These are phyloP conservation scores for Backusella tarrabulga DNA, from an alignment of 192 early-diverging fungal species.

Conservation along the genomic window DNA sequence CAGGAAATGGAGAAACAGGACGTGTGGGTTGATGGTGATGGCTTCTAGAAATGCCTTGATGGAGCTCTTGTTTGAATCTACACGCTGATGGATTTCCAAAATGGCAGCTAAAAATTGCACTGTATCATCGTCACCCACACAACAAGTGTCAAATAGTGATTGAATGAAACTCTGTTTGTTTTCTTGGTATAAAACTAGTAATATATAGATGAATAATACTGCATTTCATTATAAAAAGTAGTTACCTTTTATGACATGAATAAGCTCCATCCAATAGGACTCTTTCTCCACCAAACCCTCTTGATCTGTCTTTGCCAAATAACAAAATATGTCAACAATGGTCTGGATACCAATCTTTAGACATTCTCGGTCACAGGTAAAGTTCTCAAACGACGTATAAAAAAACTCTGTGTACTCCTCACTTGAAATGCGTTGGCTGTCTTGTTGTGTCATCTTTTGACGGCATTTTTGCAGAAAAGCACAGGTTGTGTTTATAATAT, in stretches of 20 bases:
- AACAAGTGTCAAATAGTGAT: conserved; percentile 15
- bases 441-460: neutral
- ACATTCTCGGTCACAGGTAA: conserved; percentile 16
- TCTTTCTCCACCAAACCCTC: neutral
- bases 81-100: neutral
- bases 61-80: neutral
- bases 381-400: neutral
- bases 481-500: neutral
- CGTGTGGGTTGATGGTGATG: conserved; percentile 23
- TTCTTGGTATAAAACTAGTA: neutral
- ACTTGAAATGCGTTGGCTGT: neutral
- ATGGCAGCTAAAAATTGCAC: conserved; percentile 14
- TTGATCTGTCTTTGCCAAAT: neutral
- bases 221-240: neutral
- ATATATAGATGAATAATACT: neutral
- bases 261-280: neutral
- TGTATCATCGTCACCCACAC: conserved; percentile 28
- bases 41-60: neutral
- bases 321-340: neutral
- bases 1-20: conserved; percentile 26
- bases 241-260: conserved; percentile 16
- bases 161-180: neutral
- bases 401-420: conserved; percentile 13
- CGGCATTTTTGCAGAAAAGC: neutral
- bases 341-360: conserved; percentile 9